These are phyloP conservation scores for Fagopyrum homotropicum DNA, from an alignment of 148 eudicot species.

Conservation along the genomic window DNA sequence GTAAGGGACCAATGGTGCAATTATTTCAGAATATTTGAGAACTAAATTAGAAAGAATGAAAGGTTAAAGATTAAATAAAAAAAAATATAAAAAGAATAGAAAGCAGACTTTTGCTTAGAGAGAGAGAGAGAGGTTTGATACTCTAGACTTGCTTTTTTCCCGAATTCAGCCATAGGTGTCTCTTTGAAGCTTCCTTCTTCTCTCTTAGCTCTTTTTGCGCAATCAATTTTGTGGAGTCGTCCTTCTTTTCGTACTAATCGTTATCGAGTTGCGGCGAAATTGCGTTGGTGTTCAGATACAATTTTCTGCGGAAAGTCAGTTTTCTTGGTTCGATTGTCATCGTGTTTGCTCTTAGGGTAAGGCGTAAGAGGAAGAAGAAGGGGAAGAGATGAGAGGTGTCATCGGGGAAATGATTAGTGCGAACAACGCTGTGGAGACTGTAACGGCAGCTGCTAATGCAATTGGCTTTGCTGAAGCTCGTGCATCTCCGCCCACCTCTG, in stretches of 20 bases:
- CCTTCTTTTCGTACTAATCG: background rate
- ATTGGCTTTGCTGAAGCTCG: slow-evolving; percentile 70
- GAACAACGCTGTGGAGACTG: slow-evolving; percentile 53
- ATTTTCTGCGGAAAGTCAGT: background rate
- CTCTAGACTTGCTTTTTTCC: background rate
- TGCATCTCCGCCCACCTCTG: slow-evolving; percentile 42
- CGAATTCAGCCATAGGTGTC: background rate
- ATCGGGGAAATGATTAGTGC: slow-evolving; percentile 40
- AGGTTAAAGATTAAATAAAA: background rate
- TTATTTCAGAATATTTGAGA: no score
- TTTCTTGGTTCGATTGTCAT: background rate
- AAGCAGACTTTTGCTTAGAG: background rate
- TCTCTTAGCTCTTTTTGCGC: background rate
- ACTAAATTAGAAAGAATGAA: background rate
- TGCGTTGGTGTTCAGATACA: background rate
- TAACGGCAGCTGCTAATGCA: slow-evolving; percentile 87
- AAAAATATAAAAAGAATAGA: background rate
- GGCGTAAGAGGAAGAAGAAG: slow-evolving; percentile 2
- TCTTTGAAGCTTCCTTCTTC: background rate
- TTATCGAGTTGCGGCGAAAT: background rate
- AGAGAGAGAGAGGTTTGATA: slow-evolving; percentile 7
- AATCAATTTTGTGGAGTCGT: background rate
- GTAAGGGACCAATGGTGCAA: no score
- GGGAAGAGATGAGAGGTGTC: background rate
- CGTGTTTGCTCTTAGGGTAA: background rate